Evolutionary conservation across 225 moss, liverwort and hornwort genomes (phyloP).

Genomic region (Ulota crispa): DNA sequence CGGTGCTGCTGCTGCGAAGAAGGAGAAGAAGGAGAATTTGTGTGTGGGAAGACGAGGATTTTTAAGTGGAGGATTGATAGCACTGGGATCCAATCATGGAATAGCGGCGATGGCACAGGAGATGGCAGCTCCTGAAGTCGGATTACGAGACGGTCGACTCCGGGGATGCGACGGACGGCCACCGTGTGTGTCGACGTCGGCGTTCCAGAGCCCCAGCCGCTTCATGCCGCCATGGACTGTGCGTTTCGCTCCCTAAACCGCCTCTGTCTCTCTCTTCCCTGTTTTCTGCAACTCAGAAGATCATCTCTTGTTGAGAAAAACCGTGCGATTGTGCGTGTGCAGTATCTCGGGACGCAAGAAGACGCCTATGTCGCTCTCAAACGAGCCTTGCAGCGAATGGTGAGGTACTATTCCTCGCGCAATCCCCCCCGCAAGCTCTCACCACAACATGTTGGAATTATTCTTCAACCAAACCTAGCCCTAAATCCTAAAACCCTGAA

Average conservation of each 20-base stretch:
- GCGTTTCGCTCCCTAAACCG: background rate
- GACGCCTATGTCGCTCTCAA: constrained; percentile 62
- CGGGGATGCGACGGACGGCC: constrained; percentile 64
- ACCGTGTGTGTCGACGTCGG: constrained; percentile 77
- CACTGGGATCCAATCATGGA: background rate
- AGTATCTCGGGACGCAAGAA: constrained; percentile 69
- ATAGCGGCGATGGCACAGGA: background rate
- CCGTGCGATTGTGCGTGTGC: constrained; percentile 20
- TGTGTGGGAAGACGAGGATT: constrained; percentile 34
- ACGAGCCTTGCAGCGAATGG: constrained; percentile 69
- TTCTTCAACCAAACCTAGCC: too few species aligned
- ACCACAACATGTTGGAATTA: too few species aligned
- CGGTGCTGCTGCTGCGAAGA: too few species aligned
- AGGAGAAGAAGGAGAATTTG: background rate
- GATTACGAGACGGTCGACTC: constrained; percentile 61
- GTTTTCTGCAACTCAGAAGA: background rate
- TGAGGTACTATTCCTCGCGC: constrained; percentile 36
- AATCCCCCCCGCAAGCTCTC: background rate
- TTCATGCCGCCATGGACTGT: constrained; percentile 91
- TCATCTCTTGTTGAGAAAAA: background rate
- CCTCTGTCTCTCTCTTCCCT: background rate
- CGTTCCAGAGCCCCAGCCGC: constrained; percentile 82
- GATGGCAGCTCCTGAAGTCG: constrained; percentile 31
- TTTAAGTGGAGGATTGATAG: constrained; percentile 26
- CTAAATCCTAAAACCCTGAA: too few species aligned